Conservation (phyloP, 495 filamentous ascomycete species). For the Sabuloglossum arenarium region DNA sequence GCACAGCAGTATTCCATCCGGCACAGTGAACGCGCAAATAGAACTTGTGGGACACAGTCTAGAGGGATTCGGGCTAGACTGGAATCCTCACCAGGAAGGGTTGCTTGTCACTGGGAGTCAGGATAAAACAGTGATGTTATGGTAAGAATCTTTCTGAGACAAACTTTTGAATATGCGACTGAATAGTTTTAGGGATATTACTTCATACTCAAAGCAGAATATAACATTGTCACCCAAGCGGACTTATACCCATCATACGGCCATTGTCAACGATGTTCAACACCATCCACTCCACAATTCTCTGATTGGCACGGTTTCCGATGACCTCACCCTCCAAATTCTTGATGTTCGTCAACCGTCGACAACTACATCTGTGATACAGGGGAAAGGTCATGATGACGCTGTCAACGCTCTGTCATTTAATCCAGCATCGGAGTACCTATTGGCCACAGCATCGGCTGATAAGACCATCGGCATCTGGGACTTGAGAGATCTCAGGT, state of each 20-base stretch:
- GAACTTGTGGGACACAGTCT: constrained; percentile 66
- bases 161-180: neutral
- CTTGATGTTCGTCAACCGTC: constrained; percentile 54
- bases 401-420: constrained; percentile 90
- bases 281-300: constrained; percentile 66
- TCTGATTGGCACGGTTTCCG: constrained; percentile 82
- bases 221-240: constrained; percentile 45
- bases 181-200: constrained; percentile 45
- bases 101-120: constrained; percentile 76
- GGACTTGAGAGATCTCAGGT: constrained; percentile 77
- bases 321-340: constrained; percentile 84
- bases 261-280: constrained; percentile 92
- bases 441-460: constrained; percentile 79
- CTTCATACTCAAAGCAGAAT: constrained; percentile 43
- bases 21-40: constrained; percentile 56
- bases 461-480: constrained; percentile 91
- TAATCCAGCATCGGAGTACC: constrained; percentile 67
- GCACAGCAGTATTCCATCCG: constrained; percentile 53
- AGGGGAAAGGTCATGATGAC: constrained; percentile 47
- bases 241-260: constrained; percentile 70
- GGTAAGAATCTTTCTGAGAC: constrained; percentile 29
- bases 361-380: constrained; percentile 38
- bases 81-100: constrained; percentile 71
- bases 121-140: constrained; percentile 75
- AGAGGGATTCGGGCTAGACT: constrained; percentile 89